phyloP scores from a whole-genome alignment of 768 basidiomycete genomes.

The Galerina sulciceps region DNA sequence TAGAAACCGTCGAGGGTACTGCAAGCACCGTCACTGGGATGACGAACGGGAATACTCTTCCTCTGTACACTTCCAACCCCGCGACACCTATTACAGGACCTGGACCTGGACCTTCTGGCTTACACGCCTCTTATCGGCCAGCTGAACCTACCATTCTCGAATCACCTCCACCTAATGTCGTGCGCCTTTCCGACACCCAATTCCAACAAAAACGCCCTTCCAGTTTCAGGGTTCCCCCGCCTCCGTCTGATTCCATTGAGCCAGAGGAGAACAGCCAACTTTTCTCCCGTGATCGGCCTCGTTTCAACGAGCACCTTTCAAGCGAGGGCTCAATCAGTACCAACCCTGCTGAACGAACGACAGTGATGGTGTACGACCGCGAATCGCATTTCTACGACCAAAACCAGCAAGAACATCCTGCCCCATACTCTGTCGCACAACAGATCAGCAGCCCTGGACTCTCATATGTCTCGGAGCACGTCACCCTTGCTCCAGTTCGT shows the following conservation, averaged over 20 bases:
- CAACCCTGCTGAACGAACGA: conserved; percentile 26
- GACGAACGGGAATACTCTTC: conserved; percentile 28
- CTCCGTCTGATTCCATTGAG: conserved; percentile 23
- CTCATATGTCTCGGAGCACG: conserved; percentile 18
- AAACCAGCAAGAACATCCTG: conserved; percentile 8
- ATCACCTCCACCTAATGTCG: conserved; percentile 24
- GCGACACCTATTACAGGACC: conserved; percentile 26
- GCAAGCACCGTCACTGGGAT: conserved; percentile 8
- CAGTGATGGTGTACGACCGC: conserved; percentile 29
- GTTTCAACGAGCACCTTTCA: conserved; percentile 12
- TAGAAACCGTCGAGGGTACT: conserved; percentile 27
- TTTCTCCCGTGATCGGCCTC: conserved; percentile 10
- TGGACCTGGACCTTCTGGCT: conserved; percentile 20
- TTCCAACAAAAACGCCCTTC: conserved; percentile 21
- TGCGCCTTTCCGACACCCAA: conserved; percentile 23
- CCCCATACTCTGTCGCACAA: conserved; percentile 9
- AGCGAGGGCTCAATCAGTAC: conserved; percentile 3
- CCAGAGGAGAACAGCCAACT: conserved; percentile 22
- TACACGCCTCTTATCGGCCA: conserved; percentile 1
- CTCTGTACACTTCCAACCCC: conserved; percentile 36
- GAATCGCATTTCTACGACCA: conserved; percentile 3
- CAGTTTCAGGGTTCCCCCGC: conserved; percentile 34
- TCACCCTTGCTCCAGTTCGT: conserved; percentile 16
- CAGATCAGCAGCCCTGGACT: conserved; percentile 21
- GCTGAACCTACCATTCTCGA: conserved; percentile 23